Evolutionary conservation across 106 monocot genomes (phyloP), one percentile per base, ranked within the genome.

Genomic region (Acanthochlamys bracteata): DNA sequence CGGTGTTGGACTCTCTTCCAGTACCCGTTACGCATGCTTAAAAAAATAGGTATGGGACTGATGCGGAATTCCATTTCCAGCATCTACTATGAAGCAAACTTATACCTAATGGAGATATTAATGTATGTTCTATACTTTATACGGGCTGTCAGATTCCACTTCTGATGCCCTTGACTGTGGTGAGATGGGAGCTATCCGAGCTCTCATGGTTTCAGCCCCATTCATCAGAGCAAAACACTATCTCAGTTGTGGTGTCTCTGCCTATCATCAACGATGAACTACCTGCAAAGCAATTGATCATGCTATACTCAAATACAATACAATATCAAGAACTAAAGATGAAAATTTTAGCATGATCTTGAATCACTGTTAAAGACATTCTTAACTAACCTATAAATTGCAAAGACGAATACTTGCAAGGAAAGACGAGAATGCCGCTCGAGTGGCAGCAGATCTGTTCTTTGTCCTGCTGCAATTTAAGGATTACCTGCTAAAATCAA

Each of bases 401-500:
- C 65, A 65, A 65, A 65, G 49, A 65, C 27, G 52, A 65, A 26
- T 47, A 51, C 24, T 65, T 65, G 65, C 65, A 25, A 46, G 65
- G 25, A 46, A 65, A 65, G 49, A 65, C 51, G 47, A 52, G 65
- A 47, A 65, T 17, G 52, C 65, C 24, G 47, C 65, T 51, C 11
- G 10, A 52, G 65, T 26, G 24, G 64, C 26, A 52, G 65, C 43
- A 41, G 11, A 25, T 24, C 65, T 53, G 42, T 65, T 52, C 65
- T 52, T 65, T 45, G 65, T 65, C 65, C 78, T 66, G 73, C 79
- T 84, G 62, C 79, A 72, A 73, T 69, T 69, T 68, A 79, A 65
- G 68, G 71, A 68, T 76, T 55, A 55, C 73, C 64, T 53, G 26
- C 13, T 16, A 10, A 24, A 22, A 17, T 20, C 10, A 39, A 13